Conservation (phyloP, 805 yeast species). For the Kodamaea kaohsiungensis region DNA sequence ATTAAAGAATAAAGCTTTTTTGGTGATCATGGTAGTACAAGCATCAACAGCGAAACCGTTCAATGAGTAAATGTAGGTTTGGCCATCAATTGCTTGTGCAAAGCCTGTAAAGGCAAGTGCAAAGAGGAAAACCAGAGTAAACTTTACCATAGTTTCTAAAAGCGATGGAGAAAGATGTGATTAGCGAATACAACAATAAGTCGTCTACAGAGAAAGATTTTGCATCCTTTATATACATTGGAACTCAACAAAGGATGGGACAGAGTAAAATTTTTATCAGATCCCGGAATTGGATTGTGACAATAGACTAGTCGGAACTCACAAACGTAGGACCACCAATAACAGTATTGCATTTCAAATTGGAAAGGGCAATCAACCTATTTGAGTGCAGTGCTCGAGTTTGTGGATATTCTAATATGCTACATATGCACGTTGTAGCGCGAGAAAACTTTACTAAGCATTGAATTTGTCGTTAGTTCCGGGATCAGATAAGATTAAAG, state of each 20-base stretch:
- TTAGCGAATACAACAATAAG: not conserved
- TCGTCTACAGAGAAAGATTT: not conserved
- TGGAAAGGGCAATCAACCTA: not conserved
- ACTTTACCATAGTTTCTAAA: not conserved
- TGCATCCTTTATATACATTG: not conserved
- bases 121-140: not conserved
- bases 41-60: slow-evolving; percentile 27
- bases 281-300: slow-evolving; percentile 6
- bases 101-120: slow-evolving; percentile 7
- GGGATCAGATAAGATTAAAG: not conserved
- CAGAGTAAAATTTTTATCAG: slow-evolving; percentile 7
- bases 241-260: not conserved
- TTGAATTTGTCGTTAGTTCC: slow-evolving; percentile 3
- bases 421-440: not conserved
- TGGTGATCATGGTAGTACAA: slow-evolving; percentile 25
- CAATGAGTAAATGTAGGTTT: slow-evolving; percentile 22
- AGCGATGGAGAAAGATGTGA: not conserved
- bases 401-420: not conserved
- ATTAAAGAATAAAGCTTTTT: slow-evolving; percentile 26
- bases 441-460: not conserved
- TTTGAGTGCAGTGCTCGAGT: not conserved
- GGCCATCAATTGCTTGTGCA: slow-evolving; percentile 10
- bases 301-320: not conserved
- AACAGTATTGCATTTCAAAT: not conserved
- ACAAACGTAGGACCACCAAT: not conserved